These are phyloP conservation scores for Claviceps humidiphila DNA, from an alignment of 2,329 filamentous ascomycete species.

Conservation along the genomic window DNA sequence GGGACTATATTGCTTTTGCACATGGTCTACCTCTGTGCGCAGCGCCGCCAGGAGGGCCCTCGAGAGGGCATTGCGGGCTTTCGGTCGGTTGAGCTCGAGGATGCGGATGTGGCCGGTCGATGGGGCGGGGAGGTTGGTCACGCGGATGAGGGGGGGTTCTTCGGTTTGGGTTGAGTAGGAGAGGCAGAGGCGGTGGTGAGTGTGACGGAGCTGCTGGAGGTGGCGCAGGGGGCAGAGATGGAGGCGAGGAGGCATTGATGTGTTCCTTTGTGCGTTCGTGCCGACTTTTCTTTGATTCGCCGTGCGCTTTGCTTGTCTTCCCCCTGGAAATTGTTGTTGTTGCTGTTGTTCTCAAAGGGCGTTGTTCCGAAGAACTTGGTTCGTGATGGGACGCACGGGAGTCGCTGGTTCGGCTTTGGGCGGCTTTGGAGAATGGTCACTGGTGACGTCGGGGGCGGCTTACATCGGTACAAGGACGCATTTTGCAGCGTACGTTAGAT, in stretches of 20 bases:
- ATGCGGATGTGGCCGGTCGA: slow-evolving; percentile 75
- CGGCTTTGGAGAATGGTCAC: neutral
- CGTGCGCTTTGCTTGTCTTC: no score
- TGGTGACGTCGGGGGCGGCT: slow-evolving; percentile 2
- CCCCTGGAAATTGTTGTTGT: no score
- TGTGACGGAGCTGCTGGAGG: slow-evolving; percentile 15
- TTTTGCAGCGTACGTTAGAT: no score
- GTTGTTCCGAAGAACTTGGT: no score
- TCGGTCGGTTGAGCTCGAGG: slow-evolving; percentile 73
- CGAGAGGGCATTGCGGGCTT: slow-evolving; percentile 84
- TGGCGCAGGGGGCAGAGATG: slow-evolving; percentile 11
- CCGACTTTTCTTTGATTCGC: no score
- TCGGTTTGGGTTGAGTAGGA: slow-evolving; percentile 26
- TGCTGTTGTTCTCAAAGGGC: no score
- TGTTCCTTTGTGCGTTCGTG: neutral
- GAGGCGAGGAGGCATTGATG: slow-evolving; percentile 20
- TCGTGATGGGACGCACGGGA: no score
- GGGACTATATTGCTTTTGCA: slow-evolving; percentile 49
- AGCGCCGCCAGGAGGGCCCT: slow-evolving; percentile 60
- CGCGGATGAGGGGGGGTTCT: slow-evolving; percentile 46
- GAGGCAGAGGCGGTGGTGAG: slow-evolving; percentile 11
- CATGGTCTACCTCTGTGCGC: slow-evolving; percentile 55
- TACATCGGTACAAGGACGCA: neutral
- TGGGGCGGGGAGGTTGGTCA: slow-evolving; percentile 63
- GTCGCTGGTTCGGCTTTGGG: no score